Evolutionary conservation across 345 rosid genomes (phyloP), one percentile per base, ranked within the genome.

Genomic region (Camelina hispida): DNA sequence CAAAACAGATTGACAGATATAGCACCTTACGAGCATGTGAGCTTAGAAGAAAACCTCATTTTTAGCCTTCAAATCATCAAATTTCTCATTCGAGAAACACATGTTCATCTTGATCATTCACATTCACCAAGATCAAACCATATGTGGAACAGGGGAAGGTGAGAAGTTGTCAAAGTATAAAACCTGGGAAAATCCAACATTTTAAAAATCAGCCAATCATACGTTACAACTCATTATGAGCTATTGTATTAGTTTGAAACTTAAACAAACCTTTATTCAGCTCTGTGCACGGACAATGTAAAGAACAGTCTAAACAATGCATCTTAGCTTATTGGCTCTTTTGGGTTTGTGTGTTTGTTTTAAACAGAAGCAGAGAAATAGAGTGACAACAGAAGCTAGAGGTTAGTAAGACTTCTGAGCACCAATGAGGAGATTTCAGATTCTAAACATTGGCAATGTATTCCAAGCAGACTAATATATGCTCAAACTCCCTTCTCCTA

Each of bases 31-130:
- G 74, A 64, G 97, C 89, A 78, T 84, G 89, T 40, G 82, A 83
- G 68, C 94, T 92, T 57, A 90, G 80, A 80, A 95, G 91, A 64
- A 75, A 57, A 63, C 97, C 5, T 82, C 67, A 73, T 89, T 79
- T 52, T 76, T 90, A 87, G 83, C 88, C 84, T 95, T 95, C 82
- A 92, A 82, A 82, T 92, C 86, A 72, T 84, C 85, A 81, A 95
- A 73, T 81, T 63, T 80, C 96, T 98, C 96, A 92, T 72, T 83
- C 87, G 5, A 92, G 81, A 28, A 77, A 69, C 62, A 79, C 76
- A 64, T 53, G 62, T 63, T 80, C 86, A 30, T 79, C 89, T 78
- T 82, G 83, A 58, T 89, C 89, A 42, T 44, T 76, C 68, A 80
- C 79, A 38, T 55, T 85, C 34, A 64, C 74, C 67, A 89, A 72